phyloP scores from a whole-genome alignment of 306 rosid genomes.

The Rosa chinensis region DNA sequence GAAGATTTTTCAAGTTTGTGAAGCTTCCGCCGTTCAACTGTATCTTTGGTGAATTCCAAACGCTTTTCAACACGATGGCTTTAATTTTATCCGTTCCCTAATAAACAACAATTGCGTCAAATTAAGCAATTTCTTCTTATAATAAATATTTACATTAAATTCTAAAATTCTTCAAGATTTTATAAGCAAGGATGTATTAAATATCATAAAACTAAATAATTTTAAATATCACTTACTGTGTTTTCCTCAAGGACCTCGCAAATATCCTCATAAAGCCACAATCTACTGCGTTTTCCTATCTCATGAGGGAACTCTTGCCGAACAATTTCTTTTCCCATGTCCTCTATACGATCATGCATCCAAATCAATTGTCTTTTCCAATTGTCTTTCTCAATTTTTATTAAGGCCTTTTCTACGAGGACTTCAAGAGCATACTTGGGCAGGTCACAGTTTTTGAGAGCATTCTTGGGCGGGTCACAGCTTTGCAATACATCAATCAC shows the following conservation, averaged over 20 bases:
- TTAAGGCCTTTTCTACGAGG: background rate
- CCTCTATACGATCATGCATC: constrained; percentile 48
- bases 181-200: too few species aligned
- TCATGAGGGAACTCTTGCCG: constrained; percentile 22
- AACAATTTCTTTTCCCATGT: constrained; percentile 37
- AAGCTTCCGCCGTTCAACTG: constrained; percentile 27
- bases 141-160: too few species aligned
- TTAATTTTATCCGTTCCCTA: background rate
- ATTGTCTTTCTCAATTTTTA: background rate
- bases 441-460: too few species aligned
- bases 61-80: background rate
- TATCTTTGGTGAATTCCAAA: background rate
- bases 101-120: background rate
- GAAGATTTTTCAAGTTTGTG: background rate
- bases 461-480: constrained; percentile 32
- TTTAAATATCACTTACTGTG: background rate
- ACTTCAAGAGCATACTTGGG: background rate
- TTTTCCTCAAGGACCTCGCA: background rate
- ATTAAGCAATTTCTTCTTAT: background rate
- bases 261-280: constrained; percentile 36
- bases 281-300: constrained; percentile 20
- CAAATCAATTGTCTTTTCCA: too few species aligned
- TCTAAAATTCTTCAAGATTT: too few species aligned
- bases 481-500: constrained; percentile 32
- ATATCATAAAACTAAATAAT: too few species aligned